Evolutionary conservation across 805 yeast species (phyloP).

Genomic region (Pichia occidentalis): DNA sequence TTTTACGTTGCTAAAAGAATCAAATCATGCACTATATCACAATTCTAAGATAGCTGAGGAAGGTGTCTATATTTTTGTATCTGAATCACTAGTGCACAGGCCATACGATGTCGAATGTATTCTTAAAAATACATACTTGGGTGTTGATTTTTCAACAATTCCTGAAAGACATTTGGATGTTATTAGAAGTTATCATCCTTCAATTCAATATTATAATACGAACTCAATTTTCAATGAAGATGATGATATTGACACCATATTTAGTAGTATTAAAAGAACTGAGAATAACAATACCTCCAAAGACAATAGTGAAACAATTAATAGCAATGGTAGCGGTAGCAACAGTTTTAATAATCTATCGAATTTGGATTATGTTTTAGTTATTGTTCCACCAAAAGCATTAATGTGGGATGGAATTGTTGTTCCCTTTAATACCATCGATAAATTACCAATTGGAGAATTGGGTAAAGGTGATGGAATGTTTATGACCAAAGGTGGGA

Average conservation of each 20-base stretch:
- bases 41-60: slow-evolving; percentile 57
- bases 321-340: slow-evolving; percentile 14
- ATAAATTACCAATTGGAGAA: slow-evolving; percentile 43
- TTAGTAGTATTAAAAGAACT: no score
- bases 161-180: slow-evolving; percentile 30
- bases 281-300: background rate
- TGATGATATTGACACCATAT: no score
- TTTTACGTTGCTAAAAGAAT: slow-evolving; percentile 49
- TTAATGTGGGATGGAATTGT: slow-evolving; percentile 87
- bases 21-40: slow-evolving; percentile 73
- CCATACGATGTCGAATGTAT: slow-evolving; percentile 40
- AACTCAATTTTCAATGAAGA: no score
- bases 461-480: slow-evolving; percentile 63
- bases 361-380: slow-evolving; percentile 52
- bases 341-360: slow-evolving; percentile 12
- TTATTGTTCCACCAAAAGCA: slow-evolving; percentile 75
- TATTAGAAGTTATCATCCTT: slow-evolving; percentile 24
- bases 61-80: slow-evolving; percentile 78
- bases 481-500: slow-evolving; percentile 65
- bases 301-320: background rate
- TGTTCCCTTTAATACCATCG: slow-evolving; percentile 42
- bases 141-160: slow-evolving; percentile 39
- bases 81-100: slow-evolving; percentile 42
- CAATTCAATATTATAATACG: slow-evolving; percentile 13
- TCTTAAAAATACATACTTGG: slow-evolving; percentile 41